Evolutionary conservation across 345 rosid species (phyloP).

Genomic region (Microcos paniculata): DNA sequence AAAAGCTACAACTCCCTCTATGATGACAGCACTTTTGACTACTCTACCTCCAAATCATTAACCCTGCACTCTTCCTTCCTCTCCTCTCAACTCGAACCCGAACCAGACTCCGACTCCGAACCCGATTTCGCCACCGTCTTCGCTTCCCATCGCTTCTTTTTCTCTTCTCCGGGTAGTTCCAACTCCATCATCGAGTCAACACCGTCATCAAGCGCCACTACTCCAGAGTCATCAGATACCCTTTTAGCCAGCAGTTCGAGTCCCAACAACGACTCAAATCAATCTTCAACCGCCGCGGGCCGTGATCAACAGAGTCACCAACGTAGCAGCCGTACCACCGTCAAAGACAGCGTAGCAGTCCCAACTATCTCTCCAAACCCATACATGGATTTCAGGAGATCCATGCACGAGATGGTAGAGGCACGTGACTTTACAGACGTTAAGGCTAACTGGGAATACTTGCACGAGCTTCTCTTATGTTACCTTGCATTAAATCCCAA

Average conservation of each 20-base stretch:
- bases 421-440: constrained; percentile 58
- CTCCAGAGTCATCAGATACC: constrained; percentile 2
- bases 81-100: constrained; percentile 4
- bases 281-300: not conserved
- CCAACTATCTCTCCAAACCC: constrained; percentile 84
- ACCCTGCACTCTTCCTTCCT: not conserved
- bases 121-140: constrained; percentile 68
- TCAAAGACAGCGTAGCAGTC: constrained; percentile 53
- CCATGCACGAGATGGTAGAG: constrained; percentile 98
- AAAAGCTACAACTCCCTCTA: constrained; percentile 48
- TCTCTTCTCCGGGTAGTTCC: constrained; percentile 86
- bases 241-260: not conserved
- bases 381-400: constrained; percentile 69
- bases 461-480: constrained; percentile 74
- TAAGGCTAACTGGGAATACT: constrained; percentile 60
- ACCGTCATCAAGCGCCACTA: not conserved
- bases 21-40: constrained; percentile 25
- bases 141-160: constrained; percentile 89
- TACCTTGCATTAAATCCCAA: constrained; percentile 71
- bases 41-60: constrained; percentile 21
- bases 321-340: not conserved
- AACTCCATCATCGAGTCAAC: constrained; percentile 79
- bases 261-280: not conserved
- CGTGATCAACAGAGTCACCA: not conserved
- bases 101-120: constrained; percentile 22